Evolutionary conservation across 2,329 filamentous ascomycete species (phyloP).

Genomic region (Neospermospora avenae): DNA sequence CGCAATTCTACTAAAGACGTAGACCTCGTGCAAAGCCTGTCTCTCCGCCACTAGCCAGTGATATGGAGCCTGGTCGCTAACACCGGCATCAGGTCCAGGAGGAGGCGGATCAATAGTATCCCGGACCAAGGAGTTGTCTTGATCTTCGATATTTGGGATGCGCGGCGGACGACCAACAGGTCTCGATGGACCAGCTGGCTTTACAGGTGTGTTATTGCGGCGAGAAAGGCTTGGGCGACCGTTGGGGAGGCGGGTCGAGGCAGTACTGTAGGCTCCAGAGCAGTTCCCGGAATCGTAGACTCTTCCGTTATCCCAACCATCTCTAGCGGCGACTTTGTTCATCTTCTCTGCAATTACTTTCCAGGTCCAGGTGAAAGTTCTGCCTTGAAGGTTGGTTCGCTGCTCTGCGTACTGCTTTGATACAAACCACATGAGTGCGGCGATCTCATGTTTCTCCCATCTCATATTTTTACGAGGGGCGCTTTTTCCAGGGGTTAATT

Average conservation of each 20-base stretch:
- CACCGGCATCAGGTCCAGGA: not conserved
- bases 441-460: not conserved
- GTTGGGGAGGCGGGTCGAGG: not conserved
- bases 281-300: not conserved
- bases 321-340: conserved; percentile 2
- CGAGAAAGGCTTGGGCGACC: not conserved
- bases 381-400: too few relatives aligned
- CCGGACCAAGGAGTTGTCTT: not conserved
- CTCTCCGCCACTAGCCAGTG: conserved; percentile 3
- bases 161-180: too few relatives aligned
- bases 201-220: not conserved
- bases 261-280: not conserved
- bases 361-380: conserved; percentile 2
- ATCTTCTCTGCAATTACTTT: conserved; percentile 1
- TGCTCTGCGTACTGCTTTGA: not conserved
- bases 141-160: not conserved
- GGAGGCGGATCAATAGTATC: not conserved
- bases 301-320: not conserved
- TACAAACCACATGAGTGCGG: not conserved
- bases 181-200: not conserved
- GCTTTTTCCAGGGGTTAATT: not conserved
- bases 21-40: conserved; percentile 5
- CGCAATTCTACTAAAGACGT: not conserved
- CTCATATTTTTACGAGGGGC: not conserved
- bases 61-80: not conserved